phyloP scores from a whole-genome alignment of 805 yeast genomes.

The Hanseniaspora vineae region DNA sequence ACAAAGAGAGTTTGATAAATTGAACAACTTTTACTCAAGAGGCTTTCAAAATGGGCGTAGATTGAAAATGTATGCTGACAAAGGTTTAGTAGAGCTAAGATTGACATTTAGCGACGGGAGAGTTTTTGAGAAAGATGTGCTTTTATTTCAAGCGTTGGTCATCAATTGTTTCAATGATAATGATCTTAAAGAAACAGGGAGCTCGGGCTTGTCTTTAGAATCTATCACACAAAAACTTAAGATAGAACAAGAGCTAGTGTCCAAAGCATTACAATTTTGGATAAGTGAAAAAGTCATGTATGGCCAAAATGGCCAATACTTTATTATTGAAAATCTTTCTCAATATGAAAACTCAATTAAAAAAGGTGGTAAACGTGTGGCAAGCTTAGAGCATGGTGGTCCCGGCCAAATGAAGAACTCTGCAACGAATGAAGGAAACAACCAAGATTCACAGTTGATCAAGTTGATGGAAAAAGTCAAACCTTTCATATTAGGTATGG shows the following conservation, averaged over 20 bases:
- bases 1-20: slow-evolving; percentile 29
- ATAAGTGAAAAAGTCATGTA: slow-evolving; percentile 51
- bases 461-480: slow-evolving; percentile 18
- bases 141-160: neutral
- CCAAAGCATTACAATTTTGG: slow-evolving; percentile 53
- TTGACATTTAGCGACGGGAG: slow-evolving; percentile 39
- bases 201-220: neutral
- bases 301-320: slow-evolving; percentile 13
- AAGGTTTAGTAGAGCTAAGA: slow-evolving; percentile 51
- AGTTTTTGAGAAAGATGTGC: slow-evolving; percentile 8
- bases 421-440: neutral
- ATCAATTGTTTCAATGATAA: neutral
- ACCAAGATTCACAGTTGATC: neutral
- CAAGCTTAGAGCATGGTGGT: too few species aligned
- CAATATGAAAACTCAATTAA: neutral
- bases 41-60: slow-evolving; percentile 42
- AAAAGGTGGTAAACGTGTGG: neutral
- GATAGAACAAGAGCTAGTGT: slow-evolving; percentile 8
- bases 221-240: neutral
- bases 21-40: slow-evolving; percentile 17
- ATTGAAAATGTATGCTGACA: slow-evolving; percentile 40
- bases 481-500: slow-evolving; percentile 43
- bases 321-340: slow-evolving; percentile 1
- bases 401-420: too few species aligned
- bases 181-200: neutral